These are phyloP conservation scores for Barbarea vulgaris DNA, from an alignment of 345 rosid species.

Conservation along the genomic window DNA sequence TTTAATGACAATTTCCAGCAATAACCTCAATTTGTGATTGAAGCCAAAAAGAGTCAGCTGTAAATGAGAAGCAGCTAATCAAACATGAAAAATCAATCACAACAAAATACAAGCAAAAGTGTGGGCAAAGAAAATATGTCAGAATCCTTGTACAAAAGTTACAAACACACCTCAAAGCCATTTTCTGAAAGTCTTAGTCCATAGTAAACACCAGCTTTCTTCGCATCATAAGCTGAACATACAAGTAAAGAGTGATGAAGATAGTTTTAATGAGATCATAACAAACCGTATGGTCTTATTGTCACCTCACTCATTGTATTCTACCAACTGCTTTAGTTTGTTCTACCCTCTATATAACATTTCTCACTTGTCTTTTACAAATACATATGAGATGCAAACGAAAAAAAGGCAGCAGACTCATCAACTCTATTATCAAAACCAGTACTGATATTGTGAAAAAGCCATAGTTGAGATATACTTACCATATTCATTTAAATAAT, in stretches of 20 bases:
- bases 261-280: background rate
- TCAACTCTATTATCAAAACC: background rate
- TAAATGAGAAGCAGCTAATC: constrained; percentile 24
- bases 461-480: too few relatives aligned
- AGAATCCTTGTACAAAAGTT: background rate
- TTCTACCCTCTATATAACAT: too few relatives aligned
- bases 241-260: background rate
- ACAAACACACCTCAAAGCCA: constrained; percentile 69
- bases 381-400: background rate
- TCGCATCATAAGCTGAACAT: constrained; percentile 82
- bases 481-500: constrained; percentile 74
- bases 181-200: constrained; percentile 43
- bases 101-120: background rate
- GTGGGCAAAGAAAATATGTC: too few relatives aligned
- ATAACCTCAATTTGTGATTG: constrained; percentile 77
- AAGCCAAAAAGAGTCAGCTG: constrained; percentile 76
- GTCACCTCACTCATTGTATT: background rate
- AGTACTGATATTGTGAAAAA: background rate
- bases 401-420: background rate
- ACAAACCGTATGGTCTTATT: background rate
- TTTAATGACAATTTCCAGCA: constrained; percentile 64
- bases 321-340: background rate
- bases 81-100: background rate
- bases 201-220: constrained; percentile 77
- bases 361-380: background rate